phyloP scores from a whole-genome alignment of 345 rosid genomes.

The Gynandropsis gynandra region DNA sequence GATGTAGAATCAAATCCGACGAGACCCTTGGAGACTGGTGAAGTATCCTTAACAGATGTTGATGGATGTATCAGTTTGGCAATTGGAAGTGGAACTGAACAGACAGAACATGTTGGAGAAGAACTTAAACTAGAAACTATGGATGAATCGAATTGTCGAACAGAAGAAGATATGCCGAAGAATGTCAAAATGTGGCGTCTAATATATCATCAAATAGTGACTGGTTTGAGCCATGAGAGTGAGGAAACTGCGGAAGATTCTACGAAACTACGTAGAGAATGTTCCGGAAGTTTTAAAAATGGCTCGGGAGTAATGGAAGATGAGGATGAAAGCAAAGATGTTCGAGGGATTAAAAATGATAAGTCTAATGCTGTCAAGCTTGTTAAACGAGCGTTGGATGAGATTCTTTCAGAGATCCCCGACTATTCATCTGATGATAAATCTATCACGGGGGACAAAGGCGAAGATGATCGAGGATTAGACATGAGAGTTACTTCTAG shows the following conservation, averaged over 20 bases:
- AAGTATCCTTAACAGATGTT: conserved; percentile 5
- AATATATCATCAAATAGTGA: conserved; percentile 11
- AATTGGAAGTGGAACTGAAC: conserved; percentile 6
- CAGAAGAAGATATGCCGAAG: conserved; percentile 10
- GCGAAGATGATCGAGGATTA: conserved; percentile 22
- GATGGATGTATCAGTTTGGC: conserved; percentile 2
- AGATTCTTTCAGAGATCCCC: conserved; percentile 62
- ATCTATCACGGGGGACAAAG: conserved; percentile 28
- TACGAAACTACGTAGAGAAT: conserved; percentile 2
- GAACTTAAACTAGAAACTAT: conserved; percentile 17
- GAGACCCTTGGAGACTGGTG: conserved; percentile 7
- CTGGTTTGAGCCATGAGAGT: conserved; percentile 6
- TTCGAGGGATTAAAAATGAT: conserved; percentile 1
- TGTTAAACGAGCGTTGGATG: conserved; percentile 76
- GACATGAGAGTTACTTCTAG: conserved; percentile 26
- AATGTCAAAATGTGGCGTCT: neutral
- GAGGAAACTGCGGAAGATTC: conserved; percentile 8
- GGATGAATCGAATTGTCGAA: conserved; percentile 7
- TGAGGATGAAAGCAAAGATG: conserved; percentile 12
- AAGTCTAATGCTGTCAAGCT: conserved; percentile 51
- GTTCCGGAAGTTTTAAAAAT: neutral
- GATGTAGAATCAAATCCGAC: conserved; percentile 6
- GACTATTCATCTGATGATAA: conserved; percentile 43
- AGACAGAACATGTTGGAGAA: neutral
- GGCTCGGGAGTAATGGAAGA: conserved; percentile 10